Base-by-base conservation (phyloP, 306 rosid species). In the Benincasa hispida region DNA sequence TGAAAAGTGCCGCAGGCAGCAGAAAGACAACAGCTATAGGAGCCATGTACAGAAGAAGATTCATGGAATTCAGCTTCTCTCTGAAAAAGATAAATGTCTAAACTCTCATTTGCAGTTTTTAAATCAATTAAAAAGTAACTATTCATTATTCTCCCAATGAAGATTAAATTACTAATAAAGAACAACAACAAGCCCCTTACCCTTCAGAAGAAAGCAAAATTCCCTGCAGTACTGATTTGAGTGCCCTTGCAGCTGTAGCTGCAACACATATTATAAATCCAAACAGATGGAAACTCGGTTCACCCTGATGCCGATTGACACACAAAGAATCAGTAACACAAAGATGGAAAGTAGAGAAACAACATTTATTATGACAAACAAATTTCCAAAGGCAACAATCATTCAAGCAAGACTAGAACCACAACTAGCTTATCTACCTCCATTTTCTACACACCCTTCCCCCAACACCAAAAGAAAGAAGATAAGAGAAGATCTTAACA, bases 1-100 rank as follows among this genome's bases (percentile, higher is more conserved):
- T 95, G 51, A 88, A 30, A 70, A 95, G 96, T 37, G 99, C 89
- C 61, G 99, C 99, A 12, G 99, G 99, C 80, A 95, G 99, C 81
- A 95, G 97, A 85, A 95, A 92, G 72, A 91, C 91, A 78, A 95
- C 99, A 39, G 99, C 99, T 83, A 92, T 88, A 28, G 99, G 99
- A 83, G 99, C 98, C 99, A 95, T 95, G 84, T 95, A 95, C 50
- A 95, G 95, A 24, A 95, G 96, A 62, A 95, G 98, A 85, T 95
- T 95, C 99, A 95, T 95, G 24, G 99, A 95, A 83, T 95, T 95
- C 93, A 95, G 85, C 96, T 95, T 95, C 90, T 95, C 99, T 80
- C 99, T 95, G 67, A 59, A 42, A 39, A 60, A 76, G 59, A 27
- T 58, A 76, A 58, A 60, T 72, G 27, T 18, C 45, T 19, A 21